These are phyloP conservation scores for Fusarium proliferatum DNA, from an alignment of 2,329 filamentous ascomycete species.

Conservation along the genomic window DNA sequence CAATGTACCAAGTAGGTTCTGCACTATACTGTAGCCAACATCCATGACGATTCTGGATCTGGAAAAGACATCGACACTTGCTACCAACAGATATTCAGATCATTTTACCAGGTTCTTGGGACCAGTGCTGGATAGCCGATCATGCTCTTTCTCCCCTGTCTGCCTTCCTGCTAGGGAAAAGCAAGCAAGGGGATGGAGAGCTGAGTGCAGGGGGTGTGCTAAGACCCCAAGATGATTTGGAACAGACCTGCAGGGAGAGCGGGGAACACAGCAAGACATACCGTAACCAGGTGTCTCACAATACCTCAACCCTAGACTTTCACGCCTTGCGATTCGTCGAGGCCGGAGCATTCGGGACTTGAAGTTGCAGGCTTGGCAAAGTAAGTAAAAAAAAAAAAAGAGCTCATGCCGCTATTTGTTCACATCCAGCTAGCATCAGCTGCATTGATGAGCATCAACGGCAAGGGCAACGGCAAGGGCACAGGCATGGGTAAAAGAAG, in stretches of 20 bases:
- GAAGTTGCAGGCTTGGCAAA: conserved; percentile 18
- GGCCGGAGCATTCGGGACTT: conserved; percentile 6
- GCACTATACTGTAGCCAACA: background rate
- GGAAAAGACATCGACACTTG: background rate
- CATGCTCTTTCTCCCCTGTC: background rate
- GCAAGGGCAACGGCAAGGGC: background rate
- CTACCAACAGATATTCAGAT: background rate
- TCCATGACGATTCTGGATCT: background rate
- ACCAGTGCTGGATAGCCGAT: background rate
- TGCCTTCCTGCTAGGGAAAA: conserved; percentile 25
- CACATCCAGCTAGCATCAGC: background rate
- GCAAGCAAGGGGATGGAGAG: conserved; percentile 11
- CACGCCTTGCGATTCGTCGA: conserved; percentile 14
- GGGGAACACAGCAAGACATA: conserved; percentile 20
- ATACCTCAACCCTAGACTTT: conserved; percentile 11
- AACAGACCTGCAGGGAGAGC: conserved; percentile 32
- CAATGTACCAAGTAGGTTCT: background rate
- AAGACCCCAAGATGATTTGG: background rate
- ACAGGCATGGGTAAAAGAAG: background rate
- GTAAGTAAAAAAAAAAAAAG: background rate
- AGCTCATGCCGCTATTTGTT: conserved; percentile 1
- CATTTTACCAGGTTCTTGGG: conserved; percentile 27
- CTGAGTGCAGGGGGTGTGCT: conserved; percentile 21
- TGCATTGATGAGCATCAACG: background rate
- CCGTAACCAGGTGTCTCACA: conserved; percentile 7